Percentiles rank a stretch among this genome's conserved stretches.
Conservation (phyloP, 192 early-diverging fungal genomes). For the Coemansia aciculifera region DNA sequence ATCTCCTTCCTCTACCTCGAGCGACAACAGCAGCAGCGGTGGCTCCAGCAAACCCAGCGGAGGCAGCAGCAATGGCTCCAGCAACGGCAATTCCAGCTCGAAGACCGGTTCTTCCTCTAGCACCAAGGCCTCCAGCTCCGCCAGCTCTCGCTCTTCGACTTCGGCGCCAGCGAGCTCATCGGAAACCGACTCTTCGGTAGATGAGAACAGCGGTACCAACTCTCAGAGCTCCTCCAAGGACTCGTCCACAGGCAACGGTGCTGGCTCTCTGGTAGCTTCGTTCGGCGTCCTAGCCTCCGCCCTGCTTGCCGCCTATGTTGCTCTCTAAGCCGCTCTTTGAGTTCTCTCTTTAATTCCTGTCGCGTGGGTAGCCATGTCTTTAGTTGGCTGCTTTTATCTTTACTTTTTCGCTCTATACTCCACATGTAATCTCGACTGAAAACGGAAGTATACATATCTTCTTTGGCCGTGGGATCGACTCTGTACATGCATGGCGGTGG, state of each 20-base stretch:
- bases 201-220: constrained; percentile 4
- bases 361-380: not conserved
- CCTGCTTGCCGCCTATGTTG: constrained; percentile 28
- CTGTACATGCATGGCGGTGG: not conserved
- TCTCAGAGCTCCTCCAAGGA: constrained; percentile 3
- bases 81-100: constrained; percentile 12
- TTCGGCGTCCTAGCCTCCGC: constrained; percentile 28
- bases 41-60: constrained; percentile 8
- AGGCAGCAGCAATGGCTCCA: constrained; percentile 7
- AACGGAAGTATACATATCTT: not conserved
- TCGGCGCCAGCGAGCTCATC: not conserved
- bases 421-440: not conserved
- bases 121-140: constrained; percentile 15
- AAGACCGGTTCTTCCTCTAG: constrained; percentile 10
- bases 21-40: constrained; percentile 1
- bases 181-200: not conserved
- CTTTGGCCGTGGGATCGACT: not conserved
- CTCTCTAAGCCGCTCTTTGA: constrained; percentile 23
- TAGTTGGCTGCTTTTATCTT: not conserved
- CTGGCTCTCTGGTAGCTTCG: constrained; percentile 24
- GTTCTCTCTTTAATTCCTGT: not conserved
- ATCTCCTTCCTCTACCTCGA: not conserved
- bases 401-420: not conserved
- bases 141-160: not conserved
- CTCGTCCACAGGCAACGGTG: constrained; percentile 17